Conservation (phyloP, 805 yeast genomes). For the Zygosaccharomyces kombuchaensis region DNA sequence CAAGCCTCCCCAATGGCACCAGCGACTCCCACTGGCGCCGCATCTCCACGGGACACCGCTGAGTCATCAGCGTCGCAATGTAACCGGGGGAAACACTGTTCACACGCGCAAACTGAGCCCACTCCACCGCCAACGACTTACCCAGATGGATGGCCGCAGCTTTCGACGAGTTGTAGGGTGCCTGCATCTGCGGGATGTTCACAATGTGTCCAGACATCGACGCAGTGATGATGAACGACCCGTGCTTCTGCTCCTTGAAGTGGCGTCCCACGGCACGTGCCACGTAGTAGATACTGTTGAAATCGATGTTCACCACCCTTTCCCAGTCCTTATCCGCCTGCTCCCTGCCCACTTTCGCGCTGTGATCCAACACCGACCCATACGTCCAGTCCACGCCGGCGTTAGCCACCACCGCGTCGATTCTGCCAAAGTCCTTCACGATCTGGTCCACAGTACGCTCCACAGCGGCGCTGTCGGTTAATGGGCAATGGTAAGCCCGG, state of each 20-base stretch:
- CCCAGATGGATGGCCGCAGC: conserved; percentile 77
- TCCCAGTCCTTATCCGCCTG: conserved; percentile 60
- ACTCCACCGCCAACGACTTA: conserved; percentile 77
- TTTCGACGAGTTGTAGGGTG: conserved; percentile 81
- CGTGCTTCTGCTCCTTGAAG: conserved; percentile 68
- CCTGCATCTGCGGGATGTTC: conserved; percentile 82
- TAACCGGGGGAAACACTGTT: conserved; percentile 86
- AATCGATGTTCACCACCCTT: conserved; percentile 66
- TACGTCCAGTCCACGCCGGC: conserved; percentile 84
- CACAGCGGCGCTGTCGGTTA: conserved; percentile 27
- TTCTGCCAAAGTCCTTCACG: conserved; percentile 66
- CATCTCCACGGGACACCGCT: conserved; percentile 42
- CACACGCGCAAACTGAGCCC: conserved; percentile 86
- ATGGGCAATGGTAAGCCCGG: conserved; percentile 45
- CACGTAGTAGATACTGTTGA: conserved; percentile 76
- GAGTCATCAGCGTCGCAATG: conserved; percentile 65
- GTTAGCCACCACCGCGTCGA: conserved; percentile 78
- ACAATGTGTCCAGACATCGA: conserved; percentile 88
- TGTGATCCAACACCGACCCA: conserved; percentile 50
- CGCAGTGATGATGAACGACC: conserved; percentile 79
- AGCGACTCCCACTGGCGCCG: conserved; percentile 46
- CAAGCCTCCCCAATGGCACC: conserved; percentile 73
- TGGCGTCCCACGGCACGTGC: conserved; percentile 69
- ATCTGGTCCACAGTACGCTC: conserved; percentile 35
- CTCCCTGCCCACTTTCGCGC: conserved; percentile 36